A percentile compares a stretch with the other conserved stretches of the same genome.
phyloP scores from a whole-genome alignment of 495 filamentous ascomycete genomes.

The Hypoxylon rickii region DNA sequence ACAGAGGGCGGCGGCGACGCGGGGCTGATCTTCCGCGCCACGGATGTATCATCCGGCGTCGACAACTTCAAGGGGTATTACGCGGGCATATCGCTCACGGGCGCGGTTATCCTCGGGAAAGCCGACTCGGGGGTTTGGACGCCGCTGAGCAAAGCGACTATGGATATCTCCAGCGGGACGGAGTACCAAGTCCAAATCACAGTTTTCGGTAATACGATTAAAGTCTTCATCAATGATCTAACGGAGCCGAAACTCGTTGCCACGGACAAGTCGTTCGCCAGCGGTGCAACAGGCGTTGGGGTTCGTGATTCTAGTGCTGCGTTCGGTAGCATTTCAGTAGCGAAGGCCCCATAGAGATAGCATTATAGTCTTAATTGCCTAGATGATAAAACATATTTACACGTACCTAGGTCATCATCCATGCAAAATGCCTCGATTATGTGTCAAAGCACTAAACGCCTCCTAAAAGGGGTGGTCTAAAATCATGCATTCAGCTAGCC shows the following conservation, averaged over 20 bases:
- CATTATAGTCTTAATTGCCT: too few relatives aligned
- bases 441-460: too few relatives aligned
- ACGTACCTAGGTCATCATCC: too few relatives aligned
- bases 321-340: constrained; percentile 35
- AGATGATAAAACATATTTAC: too few relatives aligned
- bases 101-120: constrained; percentile 18
- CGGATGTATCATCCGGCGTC: neutral
- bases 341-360: constrained; percentile 16
- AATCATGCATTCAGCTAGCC: too few relatives aligned
- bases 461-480: too few relatives aligned
- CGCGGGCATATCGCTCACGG: constrained; percentile 19
- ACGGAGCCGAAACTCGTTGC: constrained; percentile 11
- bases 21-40: constrained; percentile 37
- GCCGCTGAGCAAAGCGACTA: neutral
- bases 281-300: constrained; percentile 32
- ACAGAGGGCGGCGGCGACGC: constrained; percentile 22
- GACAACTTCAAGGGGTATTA: constrained; percentile 25
- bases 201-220: constrained; percentile 26
- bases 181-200: constrained; percentile 30
- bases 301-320: constrained; percentile 13
- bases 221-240: constrained; percentile 32
- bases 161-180: constrained; percentile 1
- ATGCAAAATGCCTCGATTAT: too few relatives aligned
- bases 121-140: constrained; percentile 17
- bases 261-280: constrained; percentile 22